These are phyloP conservation scores for Tuber melanosporum DNA, from an alignment of 495 filamentous ascomycete genomes.

Conservation along the genomic window DNA sequence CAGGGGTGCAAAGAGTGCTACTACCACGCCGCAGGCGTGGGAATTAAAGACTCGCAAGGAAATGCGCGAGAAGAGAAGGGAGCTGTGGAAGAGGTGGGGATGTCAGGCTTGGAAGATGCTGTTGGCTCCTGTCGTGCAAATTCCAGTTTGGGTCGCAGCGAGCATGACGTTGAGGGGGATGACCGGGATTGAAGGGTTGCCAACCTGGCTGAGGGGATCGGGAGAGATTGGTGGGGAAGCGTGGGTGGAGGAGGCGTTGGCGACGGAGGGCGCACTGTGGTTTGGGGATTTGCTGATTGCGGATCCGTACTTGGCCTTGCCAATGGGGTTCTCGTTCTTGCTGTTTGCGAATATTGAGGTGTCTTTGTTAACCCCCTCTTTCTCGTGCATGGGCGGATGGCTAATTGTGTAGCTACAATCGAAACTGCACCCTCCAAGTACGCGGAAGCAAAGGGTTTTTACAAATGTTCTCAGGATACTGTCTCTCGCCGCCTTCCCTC, in stretches of 20 bases:
- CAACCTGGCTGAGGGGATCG: conserved; percentile 44
- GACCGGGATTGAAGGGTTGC: conserved; percentile 50
- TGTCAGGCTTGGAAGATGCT: conserved; percentile 52
- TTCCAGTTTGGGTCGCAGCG: conserved; percentile 63
- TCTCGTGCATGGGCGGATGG: background rate
- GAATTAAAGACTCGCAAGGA: conserved; percentile 33
- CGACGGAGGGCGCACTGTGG: conserved; percentile 70
- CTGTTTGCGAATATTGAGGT: conserved; percentile 46
- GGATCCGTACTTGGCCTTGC: conserved; percentile 65
- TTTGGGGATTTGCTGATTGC: conserved; percentile 65
- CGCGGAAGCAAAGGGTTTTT: conserved; percentile 36
- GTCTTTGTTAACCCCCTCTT: background rate
- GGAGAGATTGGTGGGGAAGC: conserved; percentile 31
- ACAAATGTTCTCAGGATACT: conserved; percentile 44
- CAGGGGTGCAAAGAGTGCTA: conserved; percentile 15
- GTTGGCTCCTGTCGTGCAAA: conserved; percentile 45
- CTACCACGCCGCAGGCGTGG: conserved; percentile 26
- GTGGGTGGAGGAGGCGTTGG: conserved; percentile 44
- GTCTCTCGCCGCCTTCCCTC: conserved; percentile 46
- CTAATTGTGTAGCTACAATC: conserved; percentile 19
- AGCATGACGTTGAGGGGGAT: conserved; percentile 63
- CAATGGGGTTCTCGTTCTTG: conserved; percentile 51
- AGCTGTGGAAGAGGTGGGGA: conserved; percentile 47
- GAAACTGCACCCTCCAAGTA: conserved; percentile 5
- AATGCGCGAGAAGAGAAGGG: conserved; percentile 38